These are phyloP conservation scores for Mangifera indica DNA, from an alignment of 345 rosid genomes.

Conservation along the genomic window DNA sequence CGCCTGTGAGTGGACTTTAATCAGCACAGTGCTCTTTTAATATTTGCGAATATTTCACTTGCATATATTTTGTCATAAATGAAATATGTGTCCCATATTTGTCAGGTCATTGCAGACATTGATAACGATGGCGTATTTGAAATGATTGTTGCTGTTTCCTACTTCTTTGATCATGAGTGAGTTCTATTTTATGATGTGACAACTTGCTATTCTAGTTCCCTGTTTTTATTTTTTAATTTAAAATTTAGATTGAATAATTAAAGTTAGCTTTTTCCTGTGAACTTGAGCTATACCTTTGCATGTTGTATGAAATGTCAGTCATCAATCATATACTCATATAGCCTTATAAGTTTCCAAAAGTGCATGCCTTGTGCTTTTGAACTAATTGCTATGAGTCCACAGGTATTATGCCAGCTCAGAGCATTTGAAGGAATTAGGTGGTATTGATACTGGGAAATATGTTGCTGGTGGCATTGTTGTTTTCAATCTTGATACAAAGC, in stretches of 20 bases:
- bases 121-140: conserved; percentile 94
- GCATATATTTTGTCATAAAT: conserved; percentile 11
- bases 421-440: conserved; percentile 84
- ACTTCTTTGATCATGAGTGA: conserved; percentile 96
- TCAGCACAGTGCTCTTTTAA: conserved; percentile 10
- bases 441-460: conserved; percentile 81
- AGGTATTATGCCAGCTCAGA: conserved; percentile 97
- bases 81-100: conserved; percentile 25
- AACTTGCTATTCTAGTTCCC: neutral
- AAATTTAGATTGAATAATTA: neutral
- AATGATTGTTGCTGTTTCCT: conserved; percentile 93
- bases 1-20: conserved; percentile 74
- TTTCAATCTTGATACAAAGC: conserved; percentile 95
- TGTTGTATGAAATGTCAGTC: conserved; percentile 1
- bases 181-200: conserved; percentile 33
- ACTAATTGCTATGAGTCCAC: conserved; percentile 12
- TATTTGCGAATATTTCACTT: conserved; percentile 12
- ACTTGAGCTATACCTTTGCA: conserved; percentile 3
- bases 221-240: neutral
- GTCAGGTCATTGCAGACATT: conserved; percentile 94
- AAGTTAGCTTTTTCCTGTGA: neutral
- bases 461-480: conserved; percentile 88
- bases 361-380: neutral
- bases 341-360: neutral
- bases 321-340: neutral